These are phyloP conservation scores for Pinus tabuliformis DNA, from an alignment of 75 land plant genomes.

Conservation along the genomic window DNA sequence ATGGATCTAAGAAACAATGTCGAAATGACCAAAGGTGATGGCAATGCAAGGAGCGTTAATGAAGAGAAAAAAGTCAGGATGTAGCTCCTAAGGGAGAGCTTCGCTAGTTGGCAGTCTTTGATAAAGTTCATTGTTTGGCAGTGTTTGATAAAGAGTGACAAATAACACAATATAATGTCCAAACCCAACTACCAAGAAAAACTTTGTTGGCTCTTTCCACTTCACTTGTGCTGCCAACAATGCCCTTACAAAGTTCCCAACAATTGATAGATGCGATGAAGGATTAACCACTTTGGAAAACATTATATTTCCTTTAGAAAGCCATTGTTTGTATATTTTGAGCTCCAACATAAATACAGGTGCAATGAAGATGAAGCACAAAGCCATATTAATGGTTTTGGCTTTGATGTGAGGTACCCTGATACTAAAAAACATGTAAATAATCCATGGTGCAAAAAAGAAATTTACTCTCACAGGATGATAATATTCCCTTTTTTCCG, in stretches of 20 bases:
- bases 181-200: constrained; percentile 83
- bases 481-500: constrained; percentile 75
- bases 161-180: constrained; percentile 86
- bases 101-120: constrained; percentile 64
- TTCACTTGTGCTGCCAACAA: constrained; percentile 57
- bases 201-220: constrained; percentile 72
- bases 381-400: constrained; percentile 35
- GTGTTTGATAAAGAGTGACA: constrained; percentile 62
- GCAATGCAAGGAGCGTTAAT: constrained; percentile 87
- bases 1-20: constrained; percentile 44
- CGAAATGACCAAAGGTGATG: constrained; percentile 66
- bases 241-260: constrained; percentile 90
- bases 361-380: constrained; percentile 70
- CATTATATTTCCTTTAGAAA: constrained; percentile 80
- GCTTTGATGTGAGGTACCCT: constrained; percentile 42
- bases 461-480: constrained; percentile 91
- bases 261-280: constrained; percentile 77
- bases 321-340: constrained; percentile 93
- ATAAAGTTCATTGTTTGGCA: constrained; percentile 84
- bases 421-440: constrained; percentile 76
- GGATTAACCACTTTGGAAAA: constrained; percentile 91
- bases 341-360: constrained; percentile 74
- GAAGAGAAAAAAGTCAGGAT: constrained; percentile 90
- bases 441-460: constrained; percentile 95
- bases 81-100: constrained; percentile 83